A percentile compares a stretch with the other conserved stretches of the same genome.
Evolutionary conservation across 2,329 filamentous ascomycete species (phyloP).

Genomic region (Leptographium radiaticola): DNA sequence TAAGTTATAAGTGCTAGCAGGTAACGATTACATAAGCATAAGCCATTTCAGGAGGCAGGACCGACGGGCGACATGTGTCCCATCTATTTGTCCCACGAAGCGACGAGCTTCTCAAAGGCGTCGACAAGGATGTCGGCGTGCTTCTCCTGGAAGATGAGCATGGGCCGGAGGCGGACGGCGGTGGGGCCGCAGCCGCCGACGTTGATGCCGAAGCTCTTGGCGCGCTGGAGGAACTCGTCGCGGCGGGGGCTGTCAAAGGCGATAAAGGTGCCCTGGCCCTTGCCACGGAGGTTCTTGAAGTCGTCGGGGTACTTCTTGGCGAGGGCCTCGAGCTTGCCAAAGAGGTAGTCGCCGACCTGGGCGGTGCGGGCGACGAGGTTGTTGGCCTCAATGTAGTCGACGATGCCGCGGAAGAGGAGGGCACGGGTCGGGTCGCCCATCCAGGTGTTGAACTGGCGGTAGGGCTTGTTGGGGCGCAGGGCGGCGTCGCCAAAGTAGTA

Average conservation of each 20-base stretch:
- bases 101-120: constrained; percentile 61
- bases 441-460: constrained; percentile 96
- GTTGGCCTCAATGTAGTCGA: constrained; percentile 62
- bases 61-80: not conserved
- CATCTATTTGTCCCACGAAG: constrained; percentile 17
- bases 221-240: constrained; percentile 66
- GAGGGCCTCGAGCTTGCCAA: constrained; percentile 52
- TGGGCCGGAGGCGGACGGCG: constrained; percentile 71
- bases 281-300: constrained; percentile 73
- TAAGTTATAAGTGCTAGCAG: not conserved
- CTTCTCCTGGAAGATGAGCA: constrained; percentile 85
- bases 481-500: constrained; percentile 79
- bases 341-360: constrained; percentile 67
- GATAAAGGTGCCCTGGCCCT: constrained; percentile 83
- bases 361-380: constrained; percentile 73
- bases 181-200: constrained; percentile 68
- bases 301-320: constrained; percentile 59
- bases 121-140: constrained; percentile 80
- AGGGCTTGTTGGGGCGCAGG: constrained; percentile 80
- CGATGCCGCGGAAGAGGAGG: constrained; percentile 74
- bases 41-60: not conserved
- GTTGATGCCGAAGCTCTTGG: constrained; percentile 72
- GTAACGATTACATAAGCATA: not conserved
- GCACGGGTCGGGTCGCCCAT: constrained; percentile 85
- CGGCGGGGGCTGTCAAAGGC: constrained; percentile 76